Base-by-base conservation (phyloP, 106 monocot genomes). In the Cymbidium sinense region DNA sequence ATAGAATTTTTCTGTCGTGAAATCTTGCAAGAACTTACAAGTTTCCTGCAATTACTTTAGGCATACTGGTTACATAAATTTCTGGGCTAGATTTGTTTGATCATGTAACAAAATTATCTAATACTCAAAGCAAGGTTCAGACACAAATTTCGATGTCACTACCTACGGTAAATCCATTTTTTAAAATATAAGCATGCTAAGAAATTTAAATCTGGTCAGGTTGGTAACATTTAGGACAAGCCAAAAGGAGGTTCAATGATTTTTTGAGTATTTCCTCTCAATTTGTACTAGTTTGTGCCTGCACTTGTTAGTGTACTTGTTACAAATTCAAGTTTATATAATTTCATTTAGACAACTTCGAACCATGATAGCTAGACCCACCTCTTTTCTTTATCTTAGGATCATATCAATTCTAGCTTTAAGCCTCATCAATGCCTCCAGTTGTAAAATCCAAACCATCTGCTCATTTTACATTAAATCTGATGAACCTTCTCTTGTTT, bases 1-100 rank as follows among this genome's bases (percentile, higher is more conserved):
- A 13, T 15, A 47, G 47, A 47, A 15, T n/a, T 58, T 58, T 58
- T 58, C 4, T 3, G 3, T n/a, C 58, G 23, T 58, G 7, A n/a
- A 58, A 58, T n/a, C 58, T 58, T 58, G 58, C 58, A 58, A 58
- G 58, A 58, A 13, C 58, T n/a, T n/a, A 7, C 58, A 58, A 58
- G 5, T 58, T 58, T 58, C 20, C 58, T 58, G 6, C 21, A 58
- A 23, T 58, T 58, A 31, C 31, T 67, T 25, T 34, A 13, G 67
- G 29, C 67, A 67, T 67, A 67, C 33, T 67, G 31, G 67, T 0
- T 67, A 33, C 67, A 67, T 12, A 67, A 67, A 67, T 17, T 31
- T 67, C 30, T 12, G 4, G 67, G 25, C 61, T 27, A 62, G 61
- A 3, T 62, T 27, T 8, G 11, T 9, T 62, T 28, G 61, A 47